These are phyloP conservation scores for Phytomonas francai DNA, from an alignment of 208 protist genomes.

Conservation along the genomic window DNA sequence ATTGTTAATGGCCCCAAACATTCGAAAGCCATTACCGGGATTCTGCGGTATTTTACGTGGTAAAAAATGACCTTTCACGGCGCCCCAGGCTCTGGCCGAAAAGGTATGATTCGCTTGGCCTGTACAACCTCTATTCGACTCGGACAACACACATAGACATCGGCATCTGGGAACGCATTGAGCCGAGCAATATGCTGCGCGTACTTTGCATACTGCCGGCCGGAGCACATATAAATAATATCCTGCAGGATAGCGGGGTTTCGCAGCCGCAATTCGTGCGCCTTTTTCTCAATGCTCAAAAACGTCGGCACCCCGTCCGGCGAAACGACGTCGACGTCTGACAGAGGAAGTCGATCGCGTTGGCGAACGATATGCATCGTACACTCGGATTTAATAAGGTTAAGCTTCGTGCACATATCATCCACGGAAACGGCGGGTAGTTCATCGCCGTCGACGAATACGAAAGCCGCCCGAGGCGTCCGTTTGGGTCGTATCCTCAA, in stretches of 20 bases:
- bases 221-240: constrained; percentile 77
- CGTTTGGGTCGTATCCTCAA: constrained; percentile 40
- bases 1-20: not conserved
- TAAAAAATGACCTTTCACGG: not conserved
- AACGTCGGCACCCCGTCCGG: constrained; percentile 48
- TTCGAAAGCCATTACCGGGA: not conserved
- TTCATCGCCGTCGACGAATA: constrained; percentile 75
- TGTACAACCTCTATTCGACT: constrained; percentile 45
- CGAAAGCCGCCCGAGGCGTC: constrained; percentile 23
- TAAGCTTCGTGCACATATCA: constrained; percentile 49
- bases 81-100: not conserved
- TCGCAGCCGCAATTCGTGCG: constrained; percentile 30
- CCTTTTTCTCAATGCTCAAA: constrained; percentile 50
- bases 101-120: constrained; percentile 29
- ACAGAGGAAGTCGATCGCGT: constrained; percentile 24
- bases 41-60: not conserved
- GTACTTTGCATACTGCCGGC: constrained; percentile 43
- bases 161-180: constrained; percentile 62
- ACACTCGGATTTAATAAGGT: constrained; percentile 35
- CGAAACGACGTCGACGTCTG: constrained; percentile 31
- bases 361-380: constrained; percentile 45
- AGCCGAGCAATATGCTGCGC: constrained; percentile 28
- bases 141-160: constrained; percentile 80
- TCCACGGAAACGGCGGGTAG: constrained; percentile 41
- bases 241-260: constrained; percentile 44